These are phyloP conservation scores for Mycena vitilis DNA, from an alignment of 768 basidiomycete species.

Conservation along the genomic window DNA sequence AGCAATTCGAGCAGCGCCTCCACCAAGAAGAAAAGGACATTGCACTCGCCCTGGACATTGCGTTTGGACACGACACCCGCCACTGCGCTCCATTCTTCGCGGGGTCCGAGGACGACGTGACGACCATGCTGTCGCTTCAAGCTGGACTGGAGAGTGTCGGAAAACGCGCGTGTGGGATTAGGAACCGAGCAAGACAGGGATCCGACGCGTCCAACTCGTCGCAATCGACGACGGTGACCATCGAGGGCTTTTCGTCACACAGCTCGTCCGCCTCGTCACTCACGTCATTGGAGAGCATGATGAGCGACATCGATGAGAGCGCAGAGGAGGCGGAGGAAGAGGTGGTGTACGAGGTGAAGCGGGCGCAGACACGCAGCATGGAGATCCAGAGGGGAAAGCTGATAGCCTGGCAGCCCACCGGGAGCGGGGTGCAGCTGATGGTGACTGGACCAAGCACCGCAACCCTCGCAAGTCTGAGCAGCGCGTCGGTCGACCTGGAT, in stretches of 20 bases:
- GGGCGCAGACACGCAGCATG: slow-evolving; percentile 62
- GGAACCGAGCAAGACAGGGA: slow-evolving; percentile 42
- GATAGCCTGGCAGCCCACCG: slow-evolving; percentile 37
- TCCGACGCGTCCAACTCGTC: slow-evolving; percentile 49
- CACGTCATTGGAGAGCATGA: slow-evolving; percentile 35
- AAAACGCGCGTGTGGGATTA: slow-evolving; percentile 29
- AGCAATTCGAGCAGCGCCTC: slow-evolving; percentile 40
- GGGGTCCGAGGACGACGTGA: slow-evolving; percentile 35
- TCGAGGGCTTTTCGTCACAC: slow-evolving; percentile 34
- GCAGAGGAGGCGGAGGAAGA: slow-evolving; percentile 48
- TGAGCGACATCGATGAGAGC: slow-evolving; percentile 38
- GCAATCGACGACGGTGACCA: slow-evolving; percentile 40
- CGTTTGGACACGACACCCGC: slow-evolving; percentile 28
- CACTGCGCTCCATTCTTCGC: slow-evolving; percentile 33
- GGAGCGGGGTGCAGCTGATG: slow-evolving; percentile 41
- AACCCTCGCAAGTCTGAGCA: slow-evolving; percentile 51
- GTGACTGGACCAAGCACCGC: slow-evolving; percentile 51
- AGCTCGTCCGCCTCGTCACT: slow-evolving; percentile 34
- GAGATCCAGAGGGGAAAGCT: slow-evolving; percentile 62
- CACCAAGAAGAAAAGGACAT: slow-evolving; percentile 45
- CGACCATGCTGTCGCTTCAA: slow-evolving; percentile 41
- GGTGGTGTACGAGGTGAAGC: slow-evolving; percentile 57
- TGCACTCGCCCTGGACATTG: slow-evolving; percentile 39
- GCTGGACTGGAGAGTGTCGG: slow-evolving; percentile 41
- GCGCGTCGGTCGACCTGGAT: slow-evolving; percentile 53